These are phyloP conservation scores for Saccharomycopsis sp. DNA, from an alignment of 805 yeast genomes.

Conservation along the genomic window DNA sequence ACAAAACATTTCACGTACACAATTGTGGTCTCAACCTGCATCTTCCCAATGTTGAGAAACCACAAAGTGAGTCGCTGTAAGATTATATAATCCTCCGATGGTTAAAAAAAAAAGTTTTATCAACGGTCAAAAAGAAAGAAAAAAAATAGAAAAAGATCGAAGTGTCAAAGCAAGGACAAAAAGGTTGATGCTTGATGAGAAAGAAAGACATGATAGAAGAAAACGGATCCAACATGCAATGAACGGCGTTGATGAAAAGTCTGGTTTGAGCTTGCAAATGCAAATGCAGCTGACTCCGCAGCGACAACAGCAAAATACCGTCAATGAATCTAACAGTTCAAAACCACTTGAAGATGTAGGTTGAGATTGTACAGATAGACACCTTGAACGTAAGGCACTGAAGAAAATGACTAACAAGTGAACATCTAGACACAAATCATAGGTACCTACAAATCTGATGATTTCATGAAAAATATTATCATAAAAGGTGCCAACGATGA, in stretches of 20 bases:
- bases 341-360: constrained; percentile 1
- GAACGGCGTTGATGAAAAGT: constrained; percentile 1
- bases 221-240: constrained; percentile 2
- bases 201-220: too few species aligned
- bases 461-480: neutral
- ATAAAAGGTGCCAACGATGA: constrained; percentile 25
- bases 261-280: neutral
- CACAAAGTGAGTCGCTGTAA: neutral
- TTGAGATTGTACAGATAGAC: too few species aligned
- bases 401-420: neutral
- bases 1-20: too few species aligned
- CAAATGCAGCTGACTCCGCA: neutral
- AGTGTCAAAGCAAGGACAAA: constrained; percentile 1
- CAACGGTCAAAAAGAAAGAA: constrained; percentile 1
- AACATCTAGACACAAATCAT: constrained; percentile 3
- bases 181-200: too few species aligned
- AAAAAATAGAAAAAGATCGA: neutral
- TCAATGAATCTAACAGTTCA: neutral
- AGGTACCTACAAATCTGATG: constrained; percentile 1
- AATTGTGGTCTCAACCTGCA: neutral
- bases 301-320: neutral
- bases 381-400: neutral
- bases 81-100: neutral
- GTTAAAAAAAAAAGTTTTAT: constrained; percentile 6
- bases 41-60: neutral